These are phyloP conservation scores for Salvia rosmarinus DNA, from an alignment of 257 asterid genomes.

Conservation along the genomic window DNA sequence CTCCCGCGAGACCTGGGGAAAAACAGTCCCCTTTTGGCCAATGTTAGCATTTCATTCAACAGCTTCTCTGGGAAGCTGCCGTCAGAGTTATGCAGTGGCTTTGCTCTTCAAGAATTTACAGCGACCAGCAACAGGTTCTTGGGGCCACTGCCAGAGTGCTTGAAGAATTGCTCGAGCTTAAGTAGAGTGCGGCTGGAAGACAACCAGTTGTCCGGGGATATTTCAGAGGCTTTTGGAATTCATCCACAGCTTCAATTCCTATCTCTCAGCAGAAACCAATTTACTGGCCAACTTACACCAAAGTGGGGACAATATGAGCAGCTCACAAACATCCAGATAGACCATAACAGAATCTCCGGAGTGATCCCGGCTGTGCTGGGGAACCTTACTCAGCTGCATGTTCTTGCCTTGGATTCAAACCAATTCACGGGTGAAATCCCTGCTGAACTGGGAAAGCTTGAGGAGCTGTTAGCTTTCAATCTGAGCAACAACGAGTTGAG, in stretches of 20 bases:
- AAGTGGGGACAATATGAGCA: slow-evolving; percentile 57
- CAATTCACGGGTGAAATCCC: slow-evolving; percentile 68
- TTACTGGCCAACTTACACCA: slow-evolving; percentile 61
- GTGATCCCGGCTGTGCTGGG: slow-evolving; percentile 71
- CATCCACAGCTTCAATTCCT: slow-evolving; percentile 58
- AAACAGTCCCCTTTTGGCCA: slow-evolving; percentile 44
- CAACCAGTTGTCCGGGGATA: slow-evolving; percentile 61
- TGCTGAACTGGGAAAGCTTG: slow-evolving; percentile 50
- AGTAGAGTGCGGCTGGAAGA: slow-evolving; percentile 61
- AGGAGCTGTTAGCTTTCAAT: slow-evolving; percentile 44
- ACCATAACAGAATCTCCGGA: slow-evolving; percentile 61
- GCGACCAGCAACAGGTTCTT: slow-evolving; percentile 56
- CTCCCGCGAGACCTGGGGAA: slow-evolving; percentile 67
- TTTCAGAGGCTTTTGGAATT: slow-evolving; percentile 62
- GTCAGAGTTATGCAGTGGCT: slow-evolving; percentile 56
- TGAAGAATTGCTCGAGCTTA: slow-evolving; percentile 59
- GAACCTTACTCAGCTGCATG: slow-evolving; percentile 48
- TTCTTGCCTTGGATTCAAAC: slow-evolving; percentile 63
- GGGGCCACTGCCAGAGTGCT: slow-evolving; percentile 70
- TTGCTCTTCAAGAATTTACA: slow-evolving; percentile 54
- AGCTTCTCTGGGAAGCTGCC: slow-evolving; percentile 78
- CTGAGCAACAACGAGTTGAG: slow-evolving; percentile 61
- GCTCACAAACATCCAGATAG: slow-evolving; percentile 57
- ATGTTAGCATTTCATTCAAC: slow-evolving; percentile 60
- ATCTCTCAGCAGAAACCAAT: slow-evolving; percentile 55